Conservation (phyloP, 148 eudicot genomes). For the Diospyros lotus region DNA sequence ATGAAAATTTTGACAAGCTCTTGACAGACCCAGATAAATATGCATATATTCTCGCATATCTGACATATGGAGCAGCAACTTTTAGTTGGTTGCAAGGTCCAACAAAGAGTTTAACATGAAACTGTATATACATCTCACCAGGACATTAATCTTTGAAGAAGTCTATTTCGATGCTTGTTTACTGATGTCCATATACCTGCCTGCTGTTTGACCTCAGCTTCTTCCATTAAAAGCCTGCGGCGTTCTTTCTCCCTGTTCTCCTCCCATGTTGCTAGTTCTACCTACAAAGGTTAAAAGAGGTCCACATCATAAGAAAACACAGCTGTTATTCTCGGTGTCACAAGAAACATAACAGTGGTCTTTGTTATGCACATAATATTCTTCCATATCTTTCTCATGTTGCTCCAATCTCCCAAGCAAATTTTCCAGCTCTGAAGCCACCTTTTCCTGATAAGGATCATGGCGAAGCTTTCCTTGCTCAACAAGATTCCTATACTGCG, state of each 20-base stretch:
- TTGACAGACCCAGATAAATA: not conserved
- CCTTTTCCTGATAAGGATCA: constrained; percentile 84
- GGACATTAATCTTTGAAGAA: constrained; percentile 53
- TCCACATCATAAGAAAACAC: constrained; percentile 14
- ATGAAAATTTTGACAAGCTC: not conserved
- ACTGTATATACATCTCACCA: constrained; percentile 32
- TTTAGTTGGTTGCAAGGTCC: not conserved
- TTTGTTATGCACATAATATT: constrained; percentile 54
- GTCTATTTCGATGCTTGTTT: constrained; percentile 43
- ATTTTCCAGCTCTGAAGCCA: constrained; percentile 72
- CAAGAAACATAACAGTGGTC: not conserved
- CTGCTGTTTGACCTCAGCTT: constrained; percentile 68
- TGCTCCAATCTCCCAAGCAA: constrained; percentile 65
- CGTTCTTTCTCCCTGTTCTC: constrained; percentile 61
- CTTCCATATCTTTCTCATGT: constrained; percentile 83
- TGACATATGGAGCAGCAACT: not conserved
- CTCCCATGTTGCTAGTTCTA: constrained; percentile 66
- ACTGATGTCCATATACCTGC: constrained; percentile 43
- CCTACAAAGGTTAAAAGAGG: constrained; percentile 29
- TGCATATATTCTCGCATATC: no score
- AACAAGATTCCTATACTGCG: constrained; percentile 61
- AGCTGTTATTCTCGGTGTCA: constrained; percentile 3
- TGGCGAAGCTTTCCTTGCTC: constrained; percentile 71
- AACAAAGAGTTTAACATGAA: constrained; percentile 9
- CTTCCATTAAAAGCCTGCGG: constrained; percentile 65